These are phyloP conservation scores for Calonectria leucothoes DNA, from an alignment of 2,329 filamentous ascomycete species.

Conservation along the genomic window DNA sequence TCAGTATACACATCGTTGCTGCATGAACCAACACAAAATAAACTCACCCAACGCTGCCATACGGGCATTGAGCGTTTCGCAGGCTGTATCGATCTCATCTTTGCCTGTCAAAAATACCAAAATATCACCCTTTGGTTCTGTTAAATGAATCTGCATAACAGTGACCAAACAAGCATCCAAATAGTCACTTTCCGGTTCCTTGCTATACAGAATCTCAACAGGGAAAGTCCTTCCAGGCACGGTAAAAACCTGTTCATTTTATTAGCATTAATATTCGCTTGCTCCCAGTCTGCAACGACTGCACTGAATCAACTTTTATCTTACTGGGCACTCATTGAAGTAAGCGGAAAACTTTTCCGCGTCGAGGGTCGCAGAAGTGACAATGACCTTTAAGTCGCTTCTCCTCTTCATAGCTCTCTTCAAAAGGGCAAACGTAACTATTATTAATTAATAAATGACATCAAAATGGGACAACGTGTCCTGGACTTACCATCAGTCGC, in stretches of 20 bases:
- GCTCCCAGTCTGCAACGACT: not conserved
- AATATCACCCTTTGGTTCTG: constrained; percentile 92
- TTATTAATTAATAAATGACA: not conserved
- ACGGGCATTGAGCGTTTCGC: constrained; percentile 91
- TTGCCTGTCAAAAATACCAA: constrained; percentile 97
- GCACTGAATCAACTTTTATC: not conserved
- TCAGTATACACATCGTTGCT: too few relatives aligned
- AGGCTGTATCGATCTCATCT: constrained; percentile 96
- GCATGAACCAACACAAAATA: too few relatives aligned
- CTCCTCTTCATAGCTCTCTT: constrained; percentile 92
- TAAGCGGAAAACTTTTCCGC: constrained; percentile 98
- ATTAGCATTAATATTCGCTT: not conserved
- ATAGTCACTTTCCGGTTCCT: constrained; percentile 96
- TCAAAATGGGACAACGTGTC: not conserved
- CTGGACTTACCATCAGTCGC: constrained; percentile 76
- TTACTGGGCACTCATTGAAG: constrained; percentile 89
- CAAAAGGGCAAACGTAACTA: constrained; percentile 85
- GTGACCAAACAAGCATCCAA: constrained; percentile 94
- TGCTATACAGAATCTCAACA: constrained; percentile 94
- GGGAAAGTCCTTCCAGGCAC: constrained; percentile 96
- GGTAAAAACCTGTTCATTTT: constrained; percentile 72
- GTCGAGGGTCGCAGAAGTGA: constrained; percentile 95
- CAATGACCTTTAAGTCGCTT: constrained; percentile 92
- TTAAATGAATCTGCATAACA: constrained; percentile 97
- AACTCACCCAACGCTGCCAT: too few relatives aligned